Evolutionary conservation across 2,329 filamentous ascomycete genomes (phyloP), one percentile per base, ranked within the genome.

Genomic region (Botrytis deweyae): DNA sequence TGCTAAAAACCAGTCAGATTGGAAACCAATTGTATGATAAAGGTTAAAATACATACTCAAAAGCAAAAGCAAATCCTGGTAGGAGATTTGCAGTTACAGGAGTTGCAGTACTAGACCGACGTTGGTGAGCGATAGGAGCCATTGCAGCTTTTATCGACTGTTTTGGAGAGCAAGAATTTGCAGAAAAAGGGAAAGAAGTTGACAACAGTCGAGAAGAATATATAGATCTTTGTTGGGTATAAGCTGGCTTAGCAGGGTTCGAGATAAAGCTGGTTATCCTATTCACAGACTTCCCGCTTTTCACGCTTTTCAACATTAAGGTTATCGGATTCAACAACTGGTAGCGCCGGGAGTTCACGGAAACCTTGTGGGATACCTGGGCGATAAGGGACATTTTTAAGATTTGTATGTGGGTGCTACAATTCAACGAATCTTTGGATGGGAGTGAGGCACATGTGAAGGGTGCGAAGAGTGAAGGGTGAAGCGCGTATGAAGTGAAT

Each of bases 1-100:
- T 92, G 69, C 80, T 81, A 62, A 29, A 29, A 44, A 64, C 38
- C 63, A 38, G 38, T 78, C 69, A 75, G 75, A 64, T 58, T 6
- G 20, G 8, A 4, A 29, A 12, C n/a, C 22, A 20, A 22, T 20
- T 62, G 69, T 49, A 64, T 46, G 20, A 40, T 22, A 64, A 68
- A 42, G 40, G 29, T 46, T 61, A 36, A 58, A 18, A 6, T 76
- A 65, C 83, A 80, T 83, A 88, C 87, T 89, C 87, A 76, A 89
- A 88, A 33, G 87, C 87, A 79, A 89, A 88, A 38, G 85, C 87
- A 78, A 87, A 88, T 75, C 84, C 83, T 20, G 78, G 76, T 36
- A 65, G 9, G 14, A n/a, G 36, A 3, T 67, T 72, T 58, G 62
- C 52, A 46, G 46, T 36, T 10, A 65, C 70, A 58, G 46, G 61